These are phyloP conservation scores for Phaeosphaeria sp. DNA, from an alignment of 2,329 filamentous ascomycete genomes.

Conservation along the genomic window DNA sequence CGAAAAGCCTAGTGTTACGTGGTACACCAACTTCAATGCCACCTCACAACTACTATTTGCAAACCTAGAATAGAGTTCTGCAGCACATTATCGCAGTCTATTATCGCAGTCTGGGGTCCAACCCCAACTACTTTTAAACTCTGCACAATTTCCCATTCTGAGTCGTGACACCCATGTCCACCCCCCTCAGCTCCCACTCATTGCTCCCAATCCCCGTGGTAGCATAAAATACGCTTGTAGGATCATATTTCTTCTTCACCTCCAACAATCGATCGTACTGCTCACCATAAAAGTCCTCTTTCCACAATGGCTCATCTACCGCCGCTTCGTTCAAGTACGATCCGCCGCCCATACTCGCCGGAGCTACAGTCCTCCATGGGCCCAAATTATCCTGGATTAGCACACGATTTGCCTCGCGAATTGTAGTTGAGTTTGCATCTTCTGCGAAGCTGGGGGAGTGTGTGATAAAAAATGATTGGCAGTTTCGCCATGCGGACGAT, in stretches of 20 bases:
- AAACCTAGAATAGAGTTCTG: no score
- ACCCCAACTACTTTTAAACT: conserved; percentile 21
- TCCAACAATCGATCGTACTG: conserved; percentile 33
- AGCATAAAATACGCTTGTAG: conserved; percentile 34
- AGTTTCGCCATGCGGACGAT: conserved; percentile 29
- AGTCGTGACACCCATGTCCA: conserved; percentile 23
- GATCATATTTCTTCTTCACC: conserved; percentile 36
- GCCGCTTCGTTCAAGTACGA: conserved; percentile 39
- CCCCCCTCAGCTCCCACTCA: conserved; percentile 28
- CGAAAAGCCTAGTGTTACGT: no score
- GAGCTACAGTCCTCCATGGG: conserved; percentile 26
- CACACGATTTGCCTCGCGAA: conserved; percentile 16
- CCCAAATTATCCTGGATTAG: conserved; percentile 23
- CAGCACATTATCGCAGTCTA: no score
- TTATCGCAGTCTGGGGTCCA: no score
- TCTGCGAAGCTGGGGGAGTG: conserved; percentile 12
- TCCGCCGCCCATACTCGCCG: conserved; percentile 25
- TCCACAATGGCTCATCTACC: conserved; percentile 32
- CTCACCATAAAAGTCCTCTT: conserved; percentile 35
- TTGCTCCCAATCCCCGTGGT: conserved; percentile 33
- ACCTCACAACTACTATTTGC: no score
- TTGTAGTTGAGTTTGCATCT: conserved; percentile 18
- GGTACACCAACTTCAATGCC: no score
- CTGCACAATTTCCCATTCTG: conserved; percentile 34
- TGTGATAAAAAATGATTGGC: conserved; percentile 32